Conservation (phyloP, 2,329 filamentous ascomycete species). For the Pseudogymnoascus sp. region DNA sequence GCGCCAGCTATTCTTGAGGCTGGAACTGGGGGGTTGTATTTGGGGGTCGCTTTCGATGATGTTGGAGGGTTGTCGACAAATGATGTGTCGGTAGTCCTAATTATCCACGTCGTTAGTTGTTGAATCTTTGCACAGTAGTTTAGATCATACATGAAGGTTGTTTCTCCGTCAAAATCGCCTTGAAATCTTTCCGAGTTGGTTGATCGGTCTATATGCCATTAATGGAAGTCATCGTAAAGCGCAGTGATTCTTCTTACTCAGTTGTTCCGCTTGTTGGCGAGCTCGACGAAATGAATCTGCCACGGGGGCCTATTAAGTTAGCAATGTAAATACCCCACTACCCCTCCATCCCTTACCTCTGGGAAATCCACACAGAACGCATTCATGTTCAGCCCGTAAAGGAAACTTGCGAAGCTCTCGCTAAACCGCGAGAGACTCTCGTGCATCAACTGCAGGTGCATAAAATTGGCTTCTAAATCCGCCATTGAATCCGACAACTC, state of each 20-base stretch:
- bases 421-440: slow-evolving; percentile 88
- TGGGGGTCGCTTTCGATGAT: slow-evolving; percentile 42
- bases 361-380: slow-evolving; percentile 97
- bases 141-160: slow-evolving; percentile 68
- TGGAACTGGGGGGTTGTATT: slow-evolving; percentile 27
- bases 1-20: slow-evolving; percentile 21
- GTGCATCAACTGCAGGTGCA: slow-evolving; percentile 95
- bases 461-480: slow-evolving; percentile 92
- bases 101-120: neutral
- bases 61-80: slow-evolving; percentile 76
- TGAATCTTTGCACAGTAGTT: slow-evolving; percentile 4
- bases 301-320: slow-evolving; percentile 58
- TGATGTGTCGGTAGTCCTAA: slow-evolving; percentile 79
- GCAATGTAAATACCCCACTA: neutral
- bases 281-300: slow-evolving; percentile 70
- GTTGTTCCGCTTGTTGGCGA: slow-evolving; percentile 46
- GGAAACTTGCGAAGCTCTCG: slow-evolving; percentile 89
- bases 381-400: slow-evolving; percentile 98
- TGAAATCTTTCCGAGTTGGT: slow-evolving; percentile 30
- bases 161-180: slow-evolving; percentile 51
- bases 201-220: slow-evolving; percentile 19
- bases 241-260: slow-evolving; percentile 28
- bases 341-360: slow-evolving; percentile 50
- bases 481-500: slow-evolving; percentile 91
- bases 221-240: slow-evolving; percentile 6